These are phyloP conservation scores for Entrophospora sp. DNA, from an alignment of 192 early-diverging fungal species.

Conservation along the genomic window DNA sequence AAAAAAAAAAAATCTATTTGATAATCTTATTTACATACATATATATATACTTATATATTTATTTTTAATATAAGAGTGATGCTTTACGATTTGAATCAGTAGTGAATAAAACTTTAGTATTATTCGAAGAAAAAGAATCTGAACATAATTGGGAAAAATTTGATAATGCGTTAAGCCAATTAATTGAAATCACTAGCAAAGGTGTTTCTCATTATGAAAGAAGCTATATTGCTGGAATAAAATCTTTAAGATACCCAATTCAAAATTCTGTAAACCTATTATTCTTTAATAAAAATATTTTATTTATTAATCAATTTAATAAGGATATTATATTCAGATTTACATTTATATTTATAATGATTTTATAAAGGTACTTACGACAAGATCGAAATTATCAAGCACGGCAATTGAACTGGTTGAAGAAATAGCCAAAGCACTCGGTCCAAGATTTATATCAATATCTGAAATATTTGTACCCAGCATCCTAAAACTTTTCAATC, in stretches of 20 bases:
- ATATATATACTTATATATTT: no score
- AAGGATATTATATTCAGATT: neutral
- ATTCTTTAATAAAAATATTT: neutral
- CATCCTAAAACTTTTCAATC: slow-evolving; percentile 53
- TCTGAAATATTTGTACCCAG: slow-evolving; percentile 53
- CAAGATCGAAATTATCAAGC: slow-evolving; percentile 63
- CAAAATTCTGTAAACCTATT: slow-evolving; percentile 40
- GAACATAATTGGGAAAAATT: slow-evolving; percentile 64
- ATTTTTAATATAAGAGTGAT: no score
- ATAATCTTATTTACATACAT: no score
- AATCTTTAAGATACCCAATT: slow-evolving; percentile 39
- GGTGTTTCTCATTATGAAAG: slow-evolving; percentile 33
- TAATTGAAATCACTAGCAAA: slow-evolving; percentile 34
- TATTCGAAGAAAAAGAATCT: slow-evolving; percentile 51
- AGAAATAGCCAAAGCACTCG: slow-evolving; percentile 49
- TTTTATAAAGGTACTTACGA: slow-evolving; percentile 52
- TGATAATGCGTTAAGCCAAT: slow-evolving; percentile 46
- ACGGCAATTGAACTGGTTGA: slow-evolving; percentile 56
- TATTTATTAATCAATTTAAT: neutral
- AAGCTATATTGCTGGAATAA: slow-evolving; percentile 35
- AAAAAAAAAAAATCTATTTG: no score
- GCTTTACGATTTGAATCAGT: slow-evolving; percentile 28
- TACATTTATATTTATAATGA: neutral
- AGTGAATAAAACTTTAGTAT: slow-evolving; percentile 22
- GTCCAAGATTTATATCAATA: slow-evolving; percentile 50